Percentiles rank a stretch among this genome's conserved stretches.
These are phyloP conservation scores for Saccharomycopsis crataegensis DNA, from an alignment of 1,139 yeast genomes.

Conservation along the genomic window DNA sequence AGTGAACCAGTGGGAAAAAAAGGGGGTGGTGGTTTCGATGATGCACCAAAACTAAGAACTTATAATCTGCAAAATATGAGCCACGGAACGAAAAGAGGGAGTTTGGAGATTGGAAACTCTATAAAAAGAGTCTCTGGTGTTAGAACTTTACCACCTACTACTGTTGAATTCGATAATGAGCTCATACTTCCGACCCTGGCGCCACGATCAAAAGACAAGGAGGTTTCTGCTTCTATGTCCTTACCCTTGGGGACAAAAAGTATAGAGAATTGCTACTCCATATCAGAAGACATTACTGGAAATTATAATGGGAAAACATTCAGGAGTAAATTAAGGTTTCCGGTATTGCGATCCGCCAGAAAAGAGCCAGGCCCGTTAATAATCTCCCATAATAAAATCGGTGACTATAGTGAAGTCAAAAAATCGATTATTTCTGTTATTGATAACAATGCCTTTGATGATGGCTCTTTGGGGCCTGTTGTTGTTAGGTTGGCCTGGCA, in stretches of 20 bases:
- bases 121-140: conserved; percentile 2
- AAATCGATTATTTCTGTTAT: conserved; percentile 4
- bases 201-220: no score
- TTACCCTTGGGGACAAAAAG: no score
- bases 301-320: no score
- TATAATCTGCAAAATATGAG: background rate
- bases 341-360: no score
- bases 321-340: no score
- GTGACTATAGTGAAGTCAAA: conserved; percentile 11
- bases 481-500: conserved; percentile 66
- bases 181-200: background rate
- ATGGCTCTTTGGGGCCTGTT: conserved; percentile 61
- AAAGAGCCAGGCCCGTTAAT: background rate
- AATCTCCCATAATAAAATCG: background rate
- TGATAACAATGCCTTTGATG: conserved; percentile 35
- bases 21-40: no score
- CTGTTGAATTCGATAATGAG: background rate
- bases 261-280: no score
- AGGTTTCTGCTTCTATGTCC: no score
- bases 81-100: background rate
- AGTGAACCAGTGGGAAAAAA: no score
- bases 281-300: no score
- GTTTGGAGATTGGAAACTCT: background rate
- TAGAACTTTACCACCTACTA: conserved; percentile 9
- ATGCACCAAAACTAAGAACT: background rate